Conservation (phyloP, 2,329 filamentous ascomycete species). For the Cercospora sp. region DNA sequence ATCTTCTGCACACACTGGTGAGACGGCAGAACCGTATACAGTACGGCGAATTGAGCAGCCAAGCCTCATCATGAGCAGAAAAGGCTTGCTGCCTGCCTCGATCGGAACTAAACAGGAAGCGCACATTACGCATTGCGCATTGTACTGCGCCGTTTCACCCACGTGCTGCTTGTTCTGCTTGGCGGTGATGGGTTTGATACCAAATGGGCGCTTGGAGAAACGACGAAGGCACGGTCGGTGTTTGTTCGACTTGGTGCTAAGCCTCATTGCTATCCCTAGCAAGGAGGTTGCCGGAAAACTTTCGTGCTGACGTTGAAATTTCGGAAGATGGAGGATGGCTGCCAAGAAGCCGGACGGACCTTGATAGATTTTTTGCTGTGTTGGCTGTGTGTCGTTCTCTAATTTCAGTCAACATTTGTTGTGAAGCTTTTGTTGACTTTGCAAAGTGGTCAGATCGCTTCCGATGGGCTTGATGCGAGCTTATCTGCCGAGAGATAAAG, state of each 20-base stretch:
- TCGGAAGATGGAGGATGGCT: not conserved
- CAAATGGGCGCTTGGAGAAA: not conserved
- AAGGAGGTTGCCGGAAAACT: not conserved
- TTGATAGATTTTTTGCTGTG: not conserved
- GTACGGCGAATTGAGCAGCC: not conserved
- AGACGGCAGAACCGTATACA: not conserved
- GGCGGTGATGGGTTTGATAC: not conserved
- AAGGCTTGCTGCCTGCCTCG: not conserved
- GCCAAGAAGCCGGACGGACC: not conserved
- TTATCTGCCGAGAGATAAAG: not conserved
- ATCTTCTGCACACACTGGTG: not conserved
- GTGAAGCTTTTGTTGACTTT: not conserved
- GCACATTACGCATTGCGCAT: not conserved
- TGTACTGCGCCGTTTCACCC: not conserved
- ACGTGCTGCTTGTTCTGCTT: not conserved
- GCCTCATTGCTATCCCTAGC: not conserved
- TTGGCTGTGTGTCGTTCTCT: not conserved
- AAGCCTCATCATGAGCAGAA: not conserved
- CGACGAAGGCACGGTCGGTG: not conserved
- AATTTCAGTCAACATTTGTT: not conserved
- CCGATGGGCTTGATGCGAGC: not conserved
- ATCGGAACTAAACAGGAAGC: not conserved
- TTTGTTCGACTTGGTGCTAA: not conserved
- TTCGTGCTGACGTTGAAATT: not conserved
- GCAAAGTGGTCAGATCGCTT: not conserved